Conservation (phyloP, 2,329 filamentous ascomycete species). For the Phialocephala subalpina region DNA sequence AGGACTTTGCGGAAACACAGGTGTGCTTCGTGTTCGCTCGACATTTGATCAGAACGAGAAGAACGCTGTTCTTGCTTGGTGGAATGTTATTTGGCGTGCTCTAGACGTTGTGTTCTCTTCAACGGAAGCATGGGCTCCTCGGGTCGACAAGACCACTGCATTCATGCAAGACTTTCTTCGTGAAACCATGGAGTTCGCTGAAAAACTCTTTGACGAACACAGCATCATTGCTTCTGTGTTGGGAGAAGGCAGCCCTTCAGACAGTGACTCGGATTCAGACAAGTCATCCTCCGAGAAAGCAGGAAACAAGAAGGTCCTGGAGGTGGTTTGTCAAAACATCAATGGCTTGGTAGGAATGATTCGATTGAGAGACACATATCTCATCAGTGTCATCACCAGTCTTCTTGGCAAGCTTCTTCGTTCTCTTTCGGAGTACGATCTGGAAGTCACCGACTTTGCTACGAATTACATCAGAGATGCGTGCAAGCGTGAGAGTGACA, state of each 20-base stretch:
- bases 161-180: slow-evolving; percentile 93
- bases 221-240: slow-evolving; percentile 71
- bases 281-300: slow-evolving; percentile 42
- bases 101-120: slow-evolving; percentile 82
- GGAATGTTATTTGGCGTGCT: slow-evolving; percentile 84
- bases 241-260: slow-evolving; percentile 50
- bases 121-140: slow-evolving; percentile 81
- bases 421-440: slow-evolving; percentile 78
- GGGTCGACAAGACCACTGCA: slow-evolving; percentile 58
- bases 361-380: slow-evolving; percentile 84
- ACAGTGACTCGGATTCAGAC: slow-evolving; percentile 37
- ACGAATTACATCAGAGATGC: slow-evolving; percentile 71
- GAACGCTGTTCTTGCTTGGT: slow-evolving; percentile 70
- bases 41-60: slow-evolving; percentile 36
- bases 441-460: slow-evolving; percentile 71
- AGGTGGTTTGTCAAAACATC: slow-evolving; percentile 70
- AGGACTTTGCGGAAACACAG: slow-evolving; percentile 63
- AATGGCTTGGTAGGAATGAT: slow-evolving; percentile 85
- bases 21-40: slow-evolving; percentile 50
- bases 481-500: slow-evolving; percentile 62
- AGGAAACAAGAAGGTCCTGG: slow-evolving; percentile 63
- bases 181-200: slow-evolving; percentile 93
- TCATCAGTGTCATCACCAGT: slow-evolving; percentile 82
- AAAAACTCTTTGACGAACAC: slow-evolving; percentile 84
- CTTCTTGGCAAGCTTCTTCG: slow-evolving; percentile 85